Evolutionary conservation across 805 yeast genomes (phyloP), one percentile per base, ranked within the genome.

Genomic region (Candida morakotiae): DNA sequence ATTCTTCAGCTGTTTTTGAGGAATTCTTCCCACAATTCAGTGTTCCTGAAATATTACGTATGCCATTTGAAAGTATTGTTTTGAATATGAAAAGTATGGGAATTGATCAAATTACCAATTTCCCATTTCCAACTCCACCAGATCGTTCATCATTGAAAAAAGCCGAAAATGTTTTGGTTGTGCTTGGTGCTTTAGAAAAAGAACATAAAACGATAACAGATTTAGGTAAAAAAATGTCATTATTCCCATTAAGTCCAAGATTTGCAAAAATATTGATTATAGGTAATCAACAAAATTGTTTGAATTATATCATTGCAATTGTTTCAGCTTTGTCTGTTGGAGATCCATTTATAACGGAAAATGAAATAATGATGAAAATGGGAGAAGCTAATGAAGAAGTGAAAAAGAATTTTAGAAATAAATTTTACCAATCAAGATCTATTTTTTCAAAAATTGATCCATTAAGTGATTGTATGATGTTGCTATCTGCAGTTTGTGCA

Each of bases 41-140:
- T 9, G 71, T 69, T 38, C 98, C 99, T 0, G 99, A 93, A 57
- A 89, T 93, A 31, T 64, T 86, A 40, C 70, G 98, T 46, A 89
- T 87, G 94, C 98, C 98, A 0, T 87, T 88, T 24, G 98, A 93
- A 56, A 88, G 96, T 56, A 83, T 93, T n/a, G 95, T 93, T 0
- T 63, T 93, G 48, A 84, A 84, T 33, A 93, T 93, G 98, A 93
- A 93, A 60, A 78, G 91, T 45, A 93, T 93, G 96, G 97, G 96
- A 2, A 89, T 93, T 43, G 93, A 86, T 55, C 85, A 84, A 37
- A 82, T 93, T 25, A 66, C 79, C 16, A 91, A 93, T 52, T 93
- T 93, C 67, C 98, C 98, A 24, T 93, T 93, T 63, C 96, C 98
- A 3, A 89, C 98, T 0, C 86, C 96, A 2, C 97, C 98, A 0